Evolutionary conservation across 2,329 filamentous ascomycete species (phyloP), one percentile per base, ranked within the genome.

Genomic region (Dichotomopilus funicola): DNA sequence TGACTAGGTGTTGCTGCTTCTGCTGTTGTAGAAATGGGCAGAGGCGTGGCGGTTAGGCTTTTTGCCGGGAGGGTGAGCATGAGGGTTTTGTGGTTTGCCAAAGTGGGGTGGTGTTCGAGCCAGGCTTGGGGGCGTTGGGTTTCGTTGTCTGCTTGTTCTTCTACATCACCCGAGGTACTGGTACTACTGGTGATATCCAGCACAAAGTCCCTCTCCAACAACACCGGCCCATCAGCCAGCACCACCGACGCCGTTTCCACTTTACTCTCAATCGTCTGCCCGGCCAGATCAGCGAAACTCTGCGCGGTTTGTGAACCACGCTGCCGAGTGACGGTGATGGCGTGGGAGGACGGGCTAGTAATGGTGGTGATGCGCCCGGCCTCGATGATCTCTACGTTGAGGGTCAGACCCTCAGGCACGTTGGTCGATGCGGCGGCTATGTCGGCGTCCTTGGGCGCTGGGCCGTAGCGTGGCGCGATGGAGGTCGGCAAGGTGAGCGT

Each of bases 381-480:
- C 13, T 53, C 52, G 7, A 55, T 27, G 7, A 58, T 40, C 19
- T 55, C 56, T 6, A 43, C 27, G 19, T 57, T 61, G 33, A 65
- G 44, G 4, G 55, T 54, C 31, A 57, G 55, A 40, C 57, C 56
- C 13, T 54, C 45, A 0, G 43, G 36, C 0, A 59, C 45, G 13
- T 31, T 43, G 7, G 8, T 55, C 9, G 44, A 57, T 5, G 34
- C 53, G 13, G 56, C 56, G 11, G 51, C 38, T 11, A 49, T 55
- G 43, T 62, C 55, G 19, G 3, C 19, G 44, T 53, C 56, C 5
- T 47, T 48, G 10, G 64, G 64, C 4, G 57, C 47, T 8, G 51
- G 35, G 10, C 66, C 66, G 44, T 66, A 68, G 11, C 65, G 59
- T 31, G 56, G 58, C 1, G 63, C 64, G 35, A 68, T 66, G 38